Evolutionary conservation across 257 asterid species (phyloP).

Genomic region (Ligustrum vulgare): DNA sequence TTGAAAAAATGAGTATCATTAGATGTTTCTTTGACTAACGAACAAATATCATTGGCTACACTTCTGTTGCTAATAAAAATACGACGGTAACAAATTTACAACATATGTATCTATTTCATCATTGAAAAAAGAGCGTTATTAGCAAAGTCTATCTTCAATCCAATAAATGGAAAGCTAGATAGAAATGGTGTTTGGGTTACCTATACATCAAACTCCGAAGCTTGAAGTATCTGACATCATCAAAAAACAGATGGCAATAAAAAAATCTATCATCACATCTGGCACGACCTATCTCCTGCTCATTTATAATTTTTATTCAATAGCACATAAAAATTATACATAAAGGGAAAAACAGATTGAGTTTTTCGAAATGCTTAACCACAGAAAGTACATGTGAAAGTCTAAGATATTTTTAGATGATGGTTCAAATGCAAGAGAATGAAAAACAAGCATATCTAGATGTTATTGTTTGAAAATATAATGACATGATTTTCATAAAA

Average conservation of each 20-base stretch:
- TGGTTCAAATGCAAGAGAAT: no score
- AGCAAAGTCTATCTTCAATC: constrained; percentile 25
- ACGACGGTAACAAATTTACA: constrained; percentile 71
- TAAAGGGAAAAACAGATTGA: no score
- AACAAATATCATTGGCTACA: constrained; percentile 49
- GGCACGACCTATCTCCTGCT: constrained; percentile 70
- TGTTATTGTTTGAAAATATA: no score
- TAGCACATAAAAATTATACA: no score
- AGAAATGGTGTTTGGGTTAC: constrained; percentile 33
- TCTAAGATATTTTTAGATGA: no score
- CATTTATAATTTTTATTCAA: no score
- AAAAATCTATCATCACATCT: constrained; percentile 53
- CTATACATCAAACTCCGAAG: constrained; percentile 88
- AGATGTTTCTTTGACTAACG: constrained; percentile 62
- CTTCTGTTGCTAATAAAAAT: constrained; percentile 43
- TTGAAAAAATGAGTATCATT: no score
- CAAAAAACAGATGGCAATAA: constrained; percentile 87
- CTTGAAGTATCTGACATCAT: constrained; percentile 72
- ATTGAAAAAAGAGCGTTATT: constrained; percentile 42
- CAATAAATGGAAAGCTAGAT: constrained; percentile 5
- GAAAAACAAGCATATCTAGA: no score
- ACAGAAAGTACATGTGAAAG: no score
- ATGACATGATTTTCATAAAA: no score
- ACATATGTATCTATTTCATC: constrained; percentile 93
- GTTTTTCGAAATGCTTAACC: no score